These are phyloP conservation scores for Aspergillus sp. DNA, from an alignment of 2,329 filamentous ascomycete genomes.

Conservation along the genomic window DNA sequence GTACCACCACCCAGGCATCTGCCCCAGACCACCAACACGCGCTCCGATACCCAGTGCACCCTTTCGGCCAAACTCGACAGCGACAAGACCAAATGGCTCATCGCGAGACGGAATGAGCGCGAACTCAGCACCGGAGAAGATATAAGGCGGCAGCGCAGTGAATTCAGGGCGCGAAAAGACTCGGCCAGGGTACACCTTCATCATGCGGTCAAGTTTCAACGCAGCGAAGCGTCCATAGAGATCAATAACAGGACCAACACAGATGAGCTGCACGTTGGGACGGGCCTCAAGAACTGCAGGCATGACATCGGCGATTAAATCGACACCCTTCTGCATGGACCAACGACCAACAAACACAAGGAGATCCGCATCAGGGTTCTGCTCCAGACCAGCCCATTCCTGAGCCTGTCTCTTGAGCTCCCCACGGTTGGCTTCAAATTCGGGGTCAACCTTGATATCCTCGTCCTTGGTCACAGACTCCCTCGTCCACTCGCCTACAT, in stretches of 20 bases:
- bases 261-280: slow-evolving; percentile 61
- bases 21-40: slow-evolving; percentile 64
- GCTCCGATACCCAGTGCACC: slow-evolving; percentile 67
- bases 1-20: slow-evolving; percentile 72
- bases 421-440: too few species aligned
- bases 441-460: too few species aligned
- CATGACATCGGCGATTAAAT: slow-evolving; percentile 68
- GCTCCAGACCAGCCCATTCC: slow-evolving; percentile 65
- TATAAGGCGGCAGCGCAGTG: slow-evolving; percentile 63
- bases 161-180: slow-evolving; percentile 69
- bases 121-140: slow-evolving; percentile 69
- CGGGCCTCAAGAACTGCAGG: slow-evolving; percentile 57
- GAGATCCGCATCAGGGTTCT: slow-evolving; percentile 62
- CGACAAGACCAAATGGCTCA: slow-evolving; percentile 68
- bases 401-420: slow-evolving; percentile 52
- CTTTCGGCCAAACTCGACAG: slow-evolving; percentile 68
- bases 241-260: slow-evolving; percentile 65
- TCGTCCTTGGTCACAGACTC: slow-evolving; percentile 27
- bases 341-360: slow-evolving; percentile 69
- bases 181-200: slow-evolving; percentile 64
- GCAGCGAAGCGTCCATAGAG: slow-evolving; percentile 68
- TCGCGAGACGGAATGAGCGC: slow-evolving; percentile 69
- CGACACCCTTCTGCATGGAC: slow-evolving; percentile 69
- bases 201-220: slow-evolving; percentile 63
- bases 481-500: slow-evolving; percentile 40